These are phyloP conservation scores for Arxiozyma bovina DNA, from an alignment of 1,139 yeast genomes.

Conservation along the genomic window DNA sequence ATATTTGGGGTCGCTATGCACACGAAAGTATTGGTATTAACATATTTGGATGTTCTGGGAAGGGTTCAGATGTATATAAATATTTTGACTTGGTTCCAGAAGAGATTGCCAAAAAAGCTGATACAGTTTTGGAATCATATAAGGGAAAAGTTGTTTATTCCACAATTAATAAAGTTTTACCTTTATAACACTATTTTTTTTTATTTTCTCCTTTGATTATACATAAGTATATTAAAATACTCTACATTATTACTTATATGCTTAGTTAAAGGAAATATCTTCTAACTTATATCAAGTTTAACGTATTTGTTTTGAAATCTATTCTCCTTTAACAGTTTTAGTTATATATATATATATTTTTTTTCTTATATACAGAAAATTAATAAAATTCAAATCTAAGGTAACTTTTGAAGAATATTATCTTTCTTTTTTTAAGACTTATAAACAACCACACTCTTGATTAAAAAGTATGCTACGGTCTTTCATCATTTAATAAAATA, in stretches of 20 bases:
- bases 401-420: background rate
- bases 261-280: background rate
- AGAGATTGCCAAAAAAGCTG: slow-evolving; percentile 82
- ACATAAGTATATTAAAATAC: no score
- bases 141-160: slow-evolving; percentile 64
- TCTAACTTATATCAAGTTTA: no score
- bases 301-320: no score
- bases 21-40: slow-evolving; percentile 95
- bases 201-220: no score
- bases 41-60: slow-evolving; percentile 97
- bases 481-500: no score
- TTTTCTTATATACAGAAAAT: no score
- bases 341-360: no score
- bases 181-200: background rate
- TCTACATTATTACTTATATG: no score
- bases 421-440: no score
- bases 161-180: slow-evolving; percentile 73
- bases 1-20: slow-evolving; percentile 92
- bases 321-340: background rate
- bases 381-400: no score
- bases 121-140: slow-evolving; percentile 72
- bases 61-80: slow-evolving; percentile 75
- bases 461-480: no score
- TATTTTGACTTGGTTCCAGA: slow-evolving; percentile 87
- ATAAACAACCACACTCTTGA: no score